phyloP scores from a whole-genome alignment of 768 basidiomycete genomes.

The Mycena floridula region DNA sequence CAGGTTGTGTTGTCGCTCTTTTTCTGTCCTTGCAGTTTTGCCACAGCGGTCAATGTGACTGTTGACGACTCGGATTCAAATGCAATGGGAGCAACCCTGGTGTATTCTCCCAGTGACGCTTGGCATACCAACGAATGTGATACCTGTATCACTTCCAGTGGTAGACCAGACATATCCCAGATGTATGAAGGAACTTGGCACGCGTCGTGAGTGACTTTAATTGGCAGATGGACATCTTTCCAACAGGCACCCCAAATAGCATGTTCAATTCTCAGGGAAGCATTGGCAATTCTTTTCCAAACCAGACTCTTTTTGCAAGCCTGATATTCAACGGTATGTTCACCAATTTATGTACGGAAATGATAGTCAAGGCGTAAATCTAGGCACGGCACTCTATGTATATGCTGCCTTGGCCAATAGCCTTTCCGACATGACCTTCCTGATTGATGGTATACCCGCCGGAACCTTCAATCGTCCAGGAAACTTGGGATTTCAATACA shows the following conservation, averaged over 20 bases:
- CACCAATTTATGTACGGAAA: background rate
- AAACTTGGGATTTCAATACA: slow-evolving; percentile 1
- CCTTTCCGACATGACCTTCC: slow-evolving; percentile 5
- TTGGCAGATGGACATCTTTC: too few relatives aligned
- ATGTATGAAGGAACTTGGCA: slow-evolving; percentile 4
- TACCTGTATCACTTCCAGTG: background rate
- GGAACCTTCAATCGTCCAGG: background rate
- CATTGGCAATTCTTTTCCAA: too few relatives aligned
- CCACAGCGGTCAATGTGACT: slow-evolving; percentile 15
- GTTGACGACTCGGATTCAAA: slow-evolving; percentile 25
- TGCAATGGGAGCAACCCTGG: slow-evolving; percentile 12
- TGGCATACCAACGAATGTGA: slow-evolving; percentile 12
- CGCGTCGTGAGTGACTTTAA: slow-evolving; percentile 2
- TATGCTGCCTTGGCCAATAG: slow-evolving; percentile 4
- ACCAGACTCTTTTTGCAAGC: slow-evolving; percentile 5
- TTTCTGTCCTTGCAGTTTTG: background rate
- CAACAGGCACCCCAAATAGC: too few relatives aligned
- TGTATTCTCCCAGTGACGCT: slow-evolving; percentile 10
- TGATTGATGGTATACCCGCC: slow-evolving; percentile 3
- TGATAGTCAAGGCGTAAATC: background rate
- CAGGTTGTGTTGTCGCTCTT: too few relatives aligned
- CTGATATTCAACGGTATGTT: slow-evolving; percentile 5
- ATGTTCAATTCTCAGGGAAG: too few relatives aligned
- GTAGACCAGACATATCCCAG: background rate
- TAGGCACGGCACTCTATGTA: slow-evolving; percentile 10